These are phyloP conservation scores for Leccinum truebloodii DNA, from an alignment of 768 basidiomycete species.

Conservation along the genomic window DNA sequence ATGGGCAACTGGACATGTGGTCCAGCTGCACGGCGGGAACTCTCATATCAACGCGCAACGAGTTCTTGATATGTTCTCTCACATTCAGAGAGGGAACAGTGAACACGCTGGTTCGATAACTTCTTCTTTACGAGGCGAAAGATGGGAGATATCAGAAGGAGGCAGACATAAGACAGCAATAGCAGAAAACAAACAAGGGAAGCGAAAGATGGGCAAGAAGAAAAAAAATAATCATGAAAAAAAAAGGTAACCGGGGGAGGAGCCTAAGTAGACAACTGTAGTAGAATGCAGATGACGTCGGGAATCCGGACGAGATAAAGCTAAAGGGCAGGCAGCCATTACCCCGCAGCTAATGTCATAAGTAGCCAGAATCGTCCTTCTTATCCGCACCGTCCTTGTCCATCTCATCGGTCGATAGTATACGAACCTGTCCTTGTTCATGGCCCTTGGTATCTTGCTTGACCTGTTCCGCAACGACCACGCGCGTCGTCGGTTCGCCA, in stretches of 20 bases:
- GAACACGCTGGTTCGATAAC: not conserved
- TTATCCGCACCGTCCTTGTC: constrained; percentile 39
- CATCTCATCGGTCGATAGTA: constrained; percentile 32
- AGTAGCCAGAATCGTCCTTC: constrained; percentile 32
- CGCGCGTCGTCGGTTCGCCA: constrained; percentile 29
- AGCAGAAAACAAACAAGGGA: not conserved
- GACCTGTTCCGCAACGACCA: constrained; percentile 52
- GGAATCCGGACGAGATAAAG: not conserved
- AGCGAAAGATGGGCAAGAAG: too few relatives aligned
- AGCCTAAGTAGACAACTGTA: too few relatives aligned
- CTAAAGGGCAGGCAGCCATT: too few relatives aligned
- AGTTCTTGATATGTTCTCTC: too few relatives aligned
- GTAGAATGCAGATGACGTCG: not conserved
- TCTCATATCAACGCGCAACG: too few relatives aligned
- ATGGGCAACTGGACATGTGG: too few relatives aligned
- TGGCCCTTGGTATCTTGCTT: constrained; percentile 33
- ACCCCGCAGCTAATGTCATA: constrained; percentile 18
- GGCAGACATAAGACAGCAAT: not conserved
- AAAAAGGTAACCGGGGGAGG: too few relatives aligned
- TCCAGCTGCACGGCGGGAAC: too few relatives aligned
- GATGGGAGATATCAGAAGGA: not conserved
- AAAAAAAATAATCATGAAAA: not conserved
- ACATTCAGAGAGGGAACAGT: too few relatives aligned
- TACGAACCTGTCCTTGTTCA: constrained; percentile 27
- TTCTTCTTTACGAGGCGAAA: not conserved